phyloP scores from a whole-genome alignment of 495 filamentous ascomycete genomes.

The Stereocaulon alpinum region DNA sequence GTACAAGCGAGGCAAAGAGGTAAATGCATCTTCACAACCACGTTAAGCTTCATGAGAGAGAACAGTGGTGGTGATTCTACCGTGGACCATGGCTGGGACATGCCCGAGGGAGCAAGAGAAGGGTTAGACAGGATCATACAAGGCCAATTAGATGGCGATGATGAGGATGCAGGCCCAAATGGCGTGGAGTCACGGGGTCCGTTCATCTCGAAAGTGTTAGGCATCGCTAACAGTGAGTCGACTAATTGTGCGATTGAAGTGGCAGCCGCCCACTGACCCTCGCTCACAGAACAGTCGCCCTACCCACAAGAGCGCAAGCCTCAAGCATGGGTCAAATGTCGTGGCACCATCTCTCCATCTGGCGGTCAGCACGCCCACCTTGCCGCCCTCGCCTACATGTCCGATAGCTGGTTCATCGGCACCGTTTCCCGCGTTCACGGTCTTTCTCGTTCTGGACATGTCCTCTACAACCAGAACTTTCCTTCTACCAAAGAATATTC shows the following conservation, averaged over 20 bases:
- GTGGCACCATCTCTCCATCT: constrained; percentile 58
- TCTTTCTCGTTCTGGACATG: constrained; percentile 49
- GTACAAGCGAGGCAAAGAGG: constrained; percentile 87
- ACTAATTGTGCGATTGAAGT: neutral
- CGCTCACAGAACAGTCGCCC: constrained; percentile 28
- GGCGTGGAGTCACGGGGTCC: constrained; percentile 29
- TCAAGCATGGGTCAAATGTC: constrained; percentile 69
- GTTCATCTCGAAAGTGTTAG: constrained; percentile 34
- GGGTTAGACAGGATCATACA: constrained; percentile 22
- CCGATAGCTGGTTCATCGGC: constrained; percentile 84
- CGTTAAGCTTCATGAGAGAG: constrained; percentile 73
- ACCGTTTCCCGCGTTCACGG: constrained; percentile 71
- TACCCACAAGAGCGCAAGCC: constrained; percentile 56
- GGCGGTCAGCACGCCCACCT: constrained; percentile 73
- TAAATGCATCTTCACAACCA: constrained; percentile 89
- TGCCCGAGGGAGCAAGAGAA: constrained; percentile 41
- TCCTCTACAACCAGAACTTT: neutral
- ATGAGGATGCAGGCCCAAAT: constrained; percentile 24
- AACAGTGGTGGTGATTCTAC: constrained; percentile 52
- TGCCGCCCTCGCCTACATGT: constrained; percentile 82
- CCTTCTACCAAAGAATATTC: neutral
- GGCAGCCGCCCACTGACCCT: neutral
- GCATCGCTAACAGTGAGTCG: constrained; percentile 35
- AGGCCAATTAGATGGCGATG: constrained; percentile 18
- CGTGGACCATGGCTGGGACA: constrained; percentile 48